phyloP scores from a whole-genome alignment of 768 basidiomycete genomes.

The Leccinum broughii region DNA sequence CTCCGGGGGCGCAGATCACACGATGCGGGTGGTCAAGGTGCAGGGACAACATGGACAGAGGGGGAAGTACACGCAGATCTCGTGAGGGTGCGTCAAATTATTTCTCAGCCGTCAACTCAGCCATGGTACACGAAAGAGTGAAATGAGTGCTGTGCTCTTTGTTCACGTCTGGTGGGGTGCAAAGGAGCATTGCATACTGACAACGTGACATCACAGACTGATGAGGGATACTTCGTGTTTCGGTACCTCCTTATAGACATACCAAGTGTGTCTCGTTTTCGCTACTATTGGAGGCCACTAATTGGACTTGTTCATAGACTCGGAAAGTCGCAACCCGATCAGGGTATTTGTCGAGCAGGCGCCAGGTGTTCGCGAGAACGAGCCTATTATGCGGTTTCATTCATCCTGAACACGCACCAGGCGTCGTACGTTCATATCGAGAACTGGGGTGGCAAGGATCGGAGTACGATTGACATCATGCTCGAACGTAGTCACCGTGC shows the following conservation, averaged over 20 bases:
- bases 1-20: constrained; percentile 45
- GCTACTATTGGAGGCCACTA: constrained; percentile 13
- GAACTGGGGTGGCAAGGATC: constrained; percentile 11
- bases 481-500: constrained; percentile 18
- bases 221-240: constrained; percentile 75
- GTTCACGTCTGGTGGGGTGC: constrained; percentile 2
- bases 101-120: constrained; percentile 5
- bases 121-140: background rate
- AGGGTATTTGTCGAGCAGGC: constrained; percentile 71
- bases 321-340: constrained; percentile 57
- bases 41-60: constrained; percentile 57
- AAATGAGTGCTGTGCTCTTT: constrained; percentile 4
- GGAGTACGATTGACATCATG: constrained; percentile 13
- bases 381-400: constrained; percentile 70
- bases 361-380: constrained; percentile 67
- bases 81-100: constrained; percentile 54
- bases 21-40: constrained; percentile 32
- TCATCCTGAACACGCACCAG: constrained; percentile 30
- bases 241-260: constrained; percentile 78
- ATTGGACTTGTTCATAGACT: constrained; percentile 43
- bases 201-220: constrained; percentile 48
- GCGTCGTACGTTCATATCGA: constrained; percentile 11
- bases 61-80: constrained; percentile 83
- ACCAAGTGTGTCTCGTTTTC: constrained; percentile 56
- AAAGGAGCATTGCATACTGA: constrained; percentile 10